A percentile compares a stretch with the other conserved stretches of the same genome.
phyloP scores from a whole-genome alignment of 2,329 filamentous ascomycete species.

The Aureobasidium musti region DNA sequence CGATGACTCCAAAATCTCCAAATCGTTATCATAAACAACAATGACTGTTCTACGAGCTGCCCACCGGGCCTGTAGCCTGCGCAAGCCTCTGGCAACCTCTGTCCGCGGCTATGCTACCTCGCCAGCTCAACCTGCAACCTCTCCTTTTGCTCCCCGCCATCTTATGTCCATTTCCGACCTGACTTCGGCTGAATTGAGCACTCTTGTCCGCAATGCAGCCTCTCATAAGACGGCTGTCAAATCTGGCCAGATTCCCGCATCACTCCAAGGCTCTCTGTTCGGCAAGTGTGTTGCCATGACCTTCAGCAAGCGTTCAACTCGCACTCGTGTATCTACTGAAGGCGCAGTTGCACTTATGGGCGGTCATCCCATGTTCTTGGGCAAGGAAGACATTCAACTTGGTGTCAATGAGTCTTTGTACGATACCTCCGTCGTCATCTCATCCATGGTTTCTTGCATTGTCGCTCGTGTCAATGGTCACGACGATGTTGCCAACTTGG shows the following conservation, averaged over 20 bases:
- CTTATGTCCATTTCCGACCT: constrained; percentile 90
- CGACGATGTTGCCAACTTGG: constrained; percentile 51
- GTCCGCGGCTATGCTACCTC: constrained; percentile 33
- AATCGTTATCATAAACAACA: constrained; percentile 9
- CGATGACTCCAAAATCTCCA: constrained; percentile 21
- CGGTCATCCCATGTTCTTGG: constrained; percentile 93
- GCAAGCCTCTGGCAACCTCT: not conserved
- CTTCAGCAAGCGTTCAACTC: constrained; percentile 94
- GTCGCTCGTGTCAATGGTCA: constrained; percentile 57
- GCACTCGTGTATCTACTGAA: constrained; percentile 92
- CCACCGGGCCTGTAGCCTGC: constrained; percentile 13
- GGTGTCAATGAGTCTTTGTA: constrained; percentile 95
- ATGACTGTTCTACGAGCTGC: constrained; percentile 21
- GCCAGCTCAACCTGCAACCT: constrained; percentile 46
- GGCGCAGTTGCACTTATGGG: constrained; percentile 84
- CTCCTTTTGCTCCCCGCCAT: constrained; percentile 72
- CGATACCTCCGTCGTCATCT: constrained; percentile 88
- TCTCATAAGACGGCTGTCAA: constrained; percentile 77
- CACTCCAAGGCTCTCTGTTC: constrained; percentile 63
- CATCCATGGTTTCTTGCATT: constrained; percentile 62
- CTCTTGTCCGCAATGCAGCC: constrained; percentile 79
- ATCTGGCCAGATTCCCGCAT: constrained; percentile 58
- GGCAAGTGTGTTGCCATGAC: constrained; percentile 90
- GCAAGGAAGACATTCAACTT: constrained; percentile 93
- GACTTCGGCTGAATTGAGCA: constrained; percentile 73